A percentile compares a stretch with the other conserved stretches of the same genome.
phyloP scores from a whole-genome alignment of 352 stramenopile genomes.

The Phytophthora capsici region DNA sequence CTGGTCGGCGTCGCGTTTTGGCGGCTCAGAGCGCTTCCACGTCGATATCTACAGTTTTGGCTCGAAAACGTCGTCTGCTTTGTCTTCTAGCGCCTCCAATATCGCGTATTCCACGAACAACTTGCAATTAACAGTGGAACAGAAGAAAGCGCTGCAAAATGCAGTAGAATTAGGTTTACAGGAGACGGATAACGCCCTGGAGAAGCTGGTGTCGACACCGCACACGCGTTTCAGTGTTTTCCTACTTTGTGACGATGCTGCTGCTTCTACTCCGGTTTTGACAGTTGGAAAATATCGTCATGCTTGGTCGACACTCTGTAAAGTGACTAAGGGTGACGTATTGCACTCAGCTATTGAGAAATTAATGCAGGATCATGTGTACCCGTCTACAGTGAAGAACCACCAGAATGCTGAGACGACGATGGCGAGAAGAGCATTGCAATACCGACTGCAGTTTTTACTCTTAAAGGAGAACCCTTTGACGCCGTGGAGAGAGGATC shows the following conservation, averaged over 20 bases:
- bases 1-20: constrained; percentile 39
- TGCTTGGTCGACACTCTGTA: constrained; percentile 57
- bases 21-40: constrained; percentile 16
- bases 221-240: constrained; percentile 47
- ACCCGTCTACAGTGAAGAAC: too few relatives aligned
- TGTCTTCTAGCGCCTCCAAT: constrained; percentile 23
- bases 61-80: constrained; percentile 3
- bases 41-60: constrained; percentile 36
- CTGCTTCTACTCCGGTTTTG: constrained; percentile 25
- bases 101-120: constrained; percentile 25
- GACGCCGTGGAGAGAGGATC: constrained; percentile 53
- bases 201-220: constrained; percentile 17
- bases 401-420: constrained; percentile 18
- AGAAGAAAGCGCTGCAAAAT: constrained; percentile 17
- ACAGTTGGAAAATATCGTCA: constrained; percentile 70
- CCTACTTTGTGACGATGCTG: constrained; percentile 46
- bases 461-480: constrained; percentile 65
- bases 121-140: constrained; percentile 7
- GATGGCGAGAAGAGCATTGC: constrained; percentile 51
- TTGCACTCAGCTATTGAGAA: constrained; percentile 44
- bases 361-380: constrained; percentile 52
- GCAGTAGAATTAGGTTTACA: constrained; percentile 19
- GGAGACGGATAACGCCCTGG: constrained; percentile 28
- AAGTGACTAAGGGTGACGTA: constrained; percentile 29
- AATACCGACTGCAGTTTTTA: constrained; percentile 75